Evolutionary conservation across 257 asterid genomes (phyloP), one percentile per base, ranked within the genome.

Genomic region (Nicotiana knightiana): DNA sequence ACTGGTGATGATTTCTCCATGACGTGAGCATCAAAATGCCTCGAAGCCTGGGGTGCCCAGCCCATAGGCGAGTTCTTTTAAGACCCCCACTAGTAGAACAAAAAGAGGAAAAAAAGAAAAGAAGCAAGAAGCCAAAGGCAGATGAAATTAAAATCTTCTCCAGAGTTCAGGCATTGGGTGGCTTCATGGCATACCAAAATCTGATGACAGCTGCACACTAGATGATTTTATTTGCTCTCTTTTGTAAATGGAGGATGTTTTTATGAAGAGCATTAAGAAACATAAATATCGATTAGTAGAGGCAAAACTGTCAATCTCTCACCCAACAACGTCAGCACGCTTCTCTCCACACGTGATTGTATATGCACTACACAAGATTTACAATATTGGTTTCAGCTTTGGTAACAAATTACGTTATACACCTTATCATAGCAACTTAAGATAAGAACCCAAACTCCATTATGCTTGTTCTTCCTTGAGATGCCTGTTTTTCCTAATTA

Each of bases 381-480:
- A 73, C 26, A 73, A 73, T 73, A 48, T 48, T 26, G 79, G 39
- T 48, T 48, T 54, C 62, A 48, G 79, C 79, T 13, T 48, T 73
- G 39, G 26, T 26, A 48, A 48, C 9, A 73, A 67, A 48, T 51
- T 73, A 73, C 24, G 51, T 48, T 26, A 48, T 51, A 48, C 79
- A 73, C 79, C 43, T 73, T 15, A 73, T 58, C 62, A 35, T 15
- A 24, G 1, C 79, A 73, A 26, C 79, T 48, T 6, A 51, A 48
- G 43, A 73, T 73, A 73, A 73, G 79, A 73, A 48, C 79, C 62
- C 79, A 73, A 73, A 26, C 43, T 39, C 79, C 11, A 24, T 15
- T 48, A 73, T 48, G 62, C 24, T 48, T 26, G 79, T 26, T 73
- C 62, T 73, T 73, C 62, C 79, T 73, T 73, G 51, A 48, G 79